Evolutionary conservation across 139 green algal species (phyloP), one percentile per base, ranked within the genome.

Genomic region (Nannochloris sp.): DNA sequence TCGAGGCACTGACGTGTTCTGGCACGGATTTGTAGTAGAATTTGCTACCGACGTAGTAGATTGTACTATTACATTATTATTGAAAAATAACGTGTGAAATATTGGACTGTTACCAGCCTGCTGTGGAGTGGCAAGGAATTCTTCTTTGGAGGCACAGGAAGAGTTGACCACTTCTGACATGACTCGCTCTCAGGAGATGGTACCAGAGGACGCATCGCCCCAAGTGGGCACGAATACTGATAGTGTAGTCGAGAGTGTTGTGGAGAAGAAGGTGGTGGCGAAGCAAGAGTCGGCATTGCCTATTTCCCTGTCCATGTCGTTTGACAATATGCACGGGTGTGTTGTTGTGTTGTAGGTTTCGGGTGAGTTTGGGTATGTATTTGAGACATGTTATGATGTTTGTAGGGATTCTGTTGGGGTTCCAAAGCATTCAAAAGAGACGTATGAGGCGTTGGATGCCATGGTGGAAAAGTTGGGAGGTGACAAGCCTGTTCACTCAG

Each of bases 401-500:
- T 53, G 46, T 21, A 53, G 46, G 46, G 46, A 18, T 53, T 53
- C 61, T 16, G 4, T 65, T 50, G 71, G 71, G 5, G 71, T 78
- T 21, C 71, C 71, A 36, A 70, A 70, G 43, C 65, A 51, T 25
- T 62, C 65, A 1, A 58, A 51, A 16, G 71, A 73, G 44, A 34
- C 62, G 18, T 27, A 53, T 10, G 65, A 53, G 0, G 15, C 44
- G 31, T 53, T 78, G 46, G 65, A 78, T 23, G 57, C 57, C 3
- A 48, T 44, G 2, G 50, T 78, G 12, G 21, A 43, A 14, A 34
- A 48, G 24, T 62, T 54, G 60, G 71, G 71, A 34, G 71, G 71
- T 48, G 71, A 78, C 60, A 48, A 48, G 2, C 50, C 71, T 59
- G 65, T 78, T 46, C 65, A 73, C 60, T 62, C 31, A 18, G 48